phyloP scores from a whole-genome alignment of 2,329 filamentous ascomycete genomes.

The Aspergillus fumigatus region DNA sequence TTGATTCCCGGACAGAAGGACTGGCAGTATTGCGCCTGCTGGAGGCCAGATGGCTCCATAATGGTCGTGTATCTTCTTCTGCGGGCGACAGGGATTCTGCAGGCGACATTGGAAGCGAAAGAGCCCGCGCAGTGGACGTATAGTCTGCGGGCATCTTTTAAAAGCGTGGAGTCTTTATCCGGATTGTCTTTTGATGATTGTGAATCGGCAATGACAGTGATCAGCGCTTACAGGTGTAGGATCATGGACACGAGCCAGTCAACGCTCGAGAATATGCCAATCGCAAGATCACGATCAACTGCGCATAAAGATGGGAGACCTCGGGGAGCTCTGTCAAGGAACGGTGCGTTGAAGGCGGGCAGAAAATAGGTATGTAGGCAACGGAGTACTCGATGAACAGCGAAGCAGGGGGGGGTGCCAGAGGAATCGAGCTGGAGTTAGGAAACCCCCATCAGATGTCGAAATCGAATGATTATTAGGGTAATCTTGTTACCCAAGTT shows the following conservation, averaged over 20 bases:
- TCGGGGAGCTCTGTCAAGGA: neutral
- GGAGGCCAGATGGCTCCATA: conserved; percentile 49
- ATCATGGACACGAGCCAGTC: neutral
- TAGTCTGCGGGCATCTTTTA: conserved; percentile 46
- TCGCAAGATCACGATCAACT: neutral
- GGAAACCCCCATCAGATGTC: neutral
- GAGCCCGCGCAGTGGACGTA: conserved; percentile 48
- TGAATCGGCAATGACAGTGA: neutral
- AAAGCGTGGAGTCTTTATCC: neutral
- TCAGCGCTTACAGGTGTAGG: neutral
- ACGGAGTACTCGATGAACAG: neutral
- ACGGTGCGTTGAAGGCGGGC: neutral
- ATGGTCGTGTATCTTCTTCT: conserved; percentile 39
- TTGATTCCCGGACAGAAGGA: conserved; percentile 28
- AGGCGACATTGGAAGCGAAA: conserved; percentile 48
- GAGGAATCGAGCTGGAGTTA: neutral
- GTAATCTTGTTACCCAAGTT: neutral
- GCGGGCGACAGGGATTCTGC: conserved; percentile 44
- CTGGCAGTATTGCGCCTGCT: conserved; percentile 38
- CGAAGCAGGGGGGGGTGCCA: neutral
- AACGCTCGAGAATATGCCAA: neutral
- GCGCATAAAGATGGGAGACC: neutral
- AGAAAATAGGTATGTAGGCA: neutral
- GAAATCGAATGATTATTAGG: neutral
- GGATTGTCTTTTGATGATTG: neutral